phyloP scores from a whole-genome alignment of 371 early-diverging fungal species.

The Apophysomyces trapeziformis region DNA sequence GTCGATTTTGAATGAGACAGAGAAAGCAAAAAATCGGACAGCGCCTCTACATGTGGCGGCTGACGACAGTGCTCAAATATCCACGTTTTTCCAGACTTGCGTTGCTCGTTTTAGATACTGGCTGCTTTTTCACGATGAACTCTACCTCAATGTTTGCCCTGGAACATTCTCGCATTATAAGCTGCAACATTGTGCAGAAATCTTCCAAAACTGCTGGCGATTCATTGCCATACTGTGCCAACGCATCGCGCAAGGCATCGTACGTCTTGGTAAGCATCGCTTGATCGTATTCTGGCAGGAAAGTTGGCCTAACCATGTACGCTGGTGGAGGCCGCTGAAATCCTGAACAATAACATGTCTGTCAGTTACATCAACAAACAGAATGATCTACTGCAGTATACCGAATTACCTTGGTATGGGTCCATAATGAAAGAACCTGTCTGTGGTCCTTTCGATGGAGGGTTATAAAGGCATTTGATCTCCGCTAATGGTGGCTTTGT shows the following conservation, averaged over 20 bases:
- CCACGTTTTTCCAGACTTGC: conserved; percentile 66
- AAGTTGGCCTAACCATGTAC: conserved; percentile 2
- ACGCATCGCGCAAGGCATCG: conserved; percentile 3
- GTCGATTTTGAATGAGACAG: conserved; percentile 46
- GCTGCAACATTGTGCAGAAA: conserved; percentile 45
- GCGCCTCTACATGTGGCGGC: conserved; percentile 40
- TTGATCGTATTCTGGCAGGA: background rate
- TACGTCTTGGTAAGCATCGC: conserved; percentile 1
- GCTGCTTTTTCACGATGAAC: background rate
- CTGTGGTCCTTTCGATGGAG: background rate
- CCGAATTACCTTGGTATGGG: conserved; percentile 2
- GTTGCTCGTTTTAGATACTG: background rate
- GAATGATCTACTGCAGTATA: too few species aligned
- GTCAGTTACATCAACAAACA: too few species aligned
- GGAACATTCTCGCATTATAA: conserved; percentile 65
- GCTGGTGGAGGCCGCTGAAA: conserved; percentile 6
- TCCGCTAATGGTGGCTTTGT: too few species aligned
- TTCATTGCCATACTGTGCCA: conserved; percentile 13
- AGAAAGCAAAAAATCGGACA: conserved; percentile 50
- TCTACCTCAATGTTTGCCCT: conserved; percentile 64
- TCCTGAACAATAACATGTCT: background rate
- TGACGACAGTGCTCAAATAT: conserved; percentile 55
- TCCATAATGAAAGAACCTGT: background rate
- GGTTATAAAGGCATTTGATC: too few species aligned
- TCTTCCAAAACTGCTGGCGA: conserved; percentile 31